phyloP scores from a whole-genome alignment of 2,329 filamentous ascomycete species.

The Alternaria postmessia region DNA sequence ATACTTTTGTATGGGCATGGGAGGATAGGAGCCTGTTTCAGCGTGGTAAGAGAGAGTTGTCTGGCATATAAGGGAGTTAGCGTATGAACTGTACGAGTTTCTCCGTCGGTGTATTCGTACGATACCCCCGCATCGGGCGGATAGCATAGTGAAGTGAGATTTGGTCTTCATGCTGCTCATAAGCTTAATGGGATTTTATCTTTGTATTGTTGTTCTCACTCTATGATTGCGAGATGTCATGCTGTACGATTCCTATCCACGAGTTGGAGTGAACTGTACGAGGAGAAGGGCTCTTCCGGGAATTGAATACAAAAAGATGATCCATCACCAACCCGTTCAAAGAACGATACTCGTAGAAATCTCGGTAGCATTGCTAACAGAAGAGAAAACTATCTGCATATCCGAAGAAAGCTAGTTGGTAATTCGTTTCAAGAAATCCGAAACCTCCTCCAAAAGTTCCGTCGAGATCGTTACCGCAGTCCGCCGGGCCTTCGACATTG shows the following conservation, averaged over 20 bases:
- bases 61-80: not conserved
- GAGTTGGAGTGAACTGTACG: not conserved
- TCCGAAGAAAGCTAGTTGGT: conserved; percentile 5
- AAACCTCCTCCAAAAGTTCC: conserved; percentile 32
- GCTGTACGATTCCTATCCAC: not conserved
- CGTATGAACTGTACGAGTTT: not conserved
- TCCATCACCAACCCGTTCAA: not conserved
- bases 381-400: conserved; percentile 25
- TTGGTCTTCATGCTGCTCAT: not conserved
- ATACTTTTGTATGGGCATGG: not conserved
- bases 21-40: not conserved
- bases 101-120: conserved; percentile 4
- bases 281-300: not conserved
- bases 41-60: not conserved
- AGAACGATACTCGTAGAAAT: not conserved
- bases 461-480: conserved; percentile 26
- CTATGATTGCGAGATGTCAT: not conserved
- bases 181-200: not conserved
- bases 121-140: conserved; percentile 8
- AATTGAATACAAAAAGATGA: conserved; percentile 2
- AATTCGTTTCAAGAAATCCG: conserved; percentile 16
- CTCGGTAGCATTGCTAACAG: not conserved
- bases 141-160: not conserved
- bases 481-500: conserved; percentile 15
- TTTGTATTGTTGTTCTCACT: not conserved